Conservation (phyloP, 345 rosid genomes). For the Theobroma cacao region DNA sequence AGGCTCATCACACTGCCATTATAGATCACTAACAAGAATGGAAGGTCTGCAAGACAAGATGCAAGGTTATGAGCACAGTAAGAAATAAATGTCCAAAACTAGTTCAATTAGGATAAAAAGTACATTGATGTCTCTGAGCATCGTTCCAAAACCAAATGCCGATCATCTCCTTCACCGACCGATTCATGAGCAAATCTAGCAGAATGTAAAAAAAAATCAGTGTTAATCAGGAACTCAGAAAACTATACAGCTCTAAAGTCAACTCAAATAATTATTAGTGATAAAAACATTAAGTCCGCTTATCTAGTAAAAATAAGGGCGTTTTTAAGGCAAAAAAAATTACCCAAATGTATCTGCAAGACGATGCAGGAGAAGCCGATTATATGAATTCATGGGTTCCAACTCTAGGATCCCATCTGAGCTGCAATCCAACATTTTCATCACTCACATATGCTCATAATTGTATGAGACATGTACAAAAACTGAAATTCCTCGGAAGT, state of each 20-base stretch:
- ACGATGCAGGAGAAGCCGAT: conserved; percentile 63
- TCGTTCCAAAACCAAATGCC: conserved; percentile 56
- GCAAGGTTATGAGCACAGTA: conserved; percentile 5
- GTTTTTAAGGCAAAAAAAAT: no score
- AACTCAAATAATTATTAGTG: neutral
- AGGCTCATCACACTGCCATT: conserved; percentile 50
- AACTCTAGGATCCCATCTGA: conserved; percentile 51
- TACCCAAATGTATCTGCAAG: conserved; percentile 78
- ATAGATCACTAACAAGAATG: conserved; percentile 66
- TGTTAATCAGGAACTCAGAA: neutral
- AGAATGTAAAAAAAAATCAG: conserved; percentile 6
- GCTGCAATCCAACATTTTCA: conserved; percentile 32
- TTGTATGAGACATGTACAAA: neutral
- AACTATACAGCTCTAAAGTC: neutral
- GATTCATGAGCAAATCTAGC: conserved; percentile 67
- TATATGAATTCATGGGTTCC: conserved; percentile 71
- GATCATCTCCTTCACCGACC: conserved; percentile 59
- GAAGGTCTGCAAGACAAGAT: conserved; percentile 52
- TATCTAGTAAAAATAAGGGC: neutral
- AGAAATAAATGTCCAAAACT: neutral
- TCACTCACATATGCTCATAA: neutral
- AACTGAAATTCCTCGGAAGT: neutral
- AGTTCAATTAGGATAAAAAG: neutral
- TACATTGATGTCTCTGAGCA: conserved; percentile 59
- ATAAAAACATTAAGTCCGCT: neutral